Evolutionary conservation across 2,329 filamentous ascomycete species (phyloP), one percentile per base, ranked within the genome.

Genomic region (Curvularia verruculosa): DNA sequence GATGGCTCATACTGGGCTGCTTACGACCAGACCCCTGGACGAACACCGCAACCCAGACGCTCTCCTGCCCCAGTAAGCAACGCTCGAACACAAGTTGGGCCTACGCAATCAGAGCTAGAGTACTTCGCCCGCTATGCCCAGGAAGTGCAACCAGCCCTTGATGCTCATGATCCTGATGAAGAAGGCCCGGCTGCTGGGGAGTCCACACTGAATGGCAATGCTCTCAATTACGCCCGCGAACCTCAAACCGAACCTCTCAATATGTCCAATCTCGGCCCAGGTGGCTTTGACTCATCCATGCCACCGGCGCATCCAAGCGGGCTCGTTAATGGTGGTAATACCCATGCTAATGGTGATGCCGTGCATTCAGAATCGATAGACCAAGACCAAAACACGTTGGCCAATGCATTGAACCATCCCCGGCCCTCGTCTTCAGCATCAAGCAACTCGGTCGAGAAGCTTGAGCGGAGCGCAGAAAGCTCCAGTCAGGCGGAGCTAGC

Each of bases 1-100:
- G 88, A 90, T 29, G 88, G 92, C 59, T 89, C 87, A 65, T 94
- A 94, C 75, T 94, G 90, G 90, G 88, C 90, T 87, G 88, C 86
- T 29, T 84, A 86, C 59, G 93, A 94, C 73, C 84, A 85, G 24
- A 91, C 77, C 13, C 88, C 89, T 1, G 71, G 69, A 2, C 62
- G 65, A 18, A 77, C 75, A 29, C 76, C 76, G 6, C 62, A 67
- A 26, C 76, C 80, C 21, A 86, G 88, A 68, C 81, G 80, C 23
- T 89, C 87, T 4, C 87, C 88, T 3, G 87, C 84, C 12, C 88
- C 88, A 1, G 64, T 66, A 15, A 60, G 72, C 66, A 53, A 75
- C 75, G 36, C 75, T 67, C 73, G 51, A 63, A 76, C 65, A 8
- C 73, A 75, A 67, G 63, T 64, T 58, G 72, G 63, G 56, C 75